Conservation (phyloP, 139 green algal genomes). For the Chlorella sorokiniana region DNA sequence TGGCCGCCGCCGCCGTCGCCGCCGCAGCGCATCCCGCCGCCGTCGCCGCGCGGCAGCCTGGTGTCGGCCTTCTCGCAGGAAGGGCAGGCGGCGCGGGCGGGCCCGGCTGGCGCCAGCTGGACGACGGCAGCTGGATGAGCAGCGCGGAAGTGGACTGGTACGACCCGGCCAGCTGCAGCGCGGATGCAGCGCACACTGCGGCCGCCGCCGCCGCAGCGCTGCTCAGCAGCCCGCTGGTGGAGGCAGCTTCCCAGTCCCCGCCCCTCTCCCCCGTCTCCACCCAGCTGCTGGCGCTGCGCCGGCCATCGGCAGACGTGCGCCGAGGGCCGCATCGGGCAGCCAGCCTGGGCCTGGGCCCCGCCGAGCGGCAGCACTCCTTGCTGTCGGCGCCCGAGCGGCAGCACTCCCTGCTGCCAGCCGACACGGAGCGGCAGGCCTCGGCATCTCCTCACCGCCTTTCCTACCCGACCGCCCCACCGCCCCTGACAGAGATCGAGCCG, state of each 20-base stretch:
- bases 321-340: conserved; percentile 16
- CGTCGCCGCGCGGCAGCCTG: neutral
- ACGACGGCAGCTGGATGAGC: conserved; percentile 15
- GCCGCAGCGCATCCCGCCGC: neutral
- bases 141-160: conserved; percentile 21
- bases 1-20: conserved; percentile 4
- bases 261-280: conserved; percentile 13
- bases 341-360: neutral
- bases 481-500: too few species aligned
- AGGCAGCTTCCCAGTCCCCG: conserved; percentile 6
- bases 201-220: neutral
- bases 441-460: too few species aligned
- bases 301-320: neutral
- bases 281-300: conserved; percentile 7
- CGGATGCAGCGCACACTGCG: neutral
- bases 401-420: neutral
- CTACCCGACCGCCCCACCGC: too few species aligned
- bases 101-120: conserved; percentile 10
- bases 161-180: neutral
- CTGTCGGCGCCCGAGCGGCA: conserved; percentile 1
- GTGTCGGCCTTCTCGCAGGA: neutral
- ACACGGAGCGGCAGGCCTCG: neutral
- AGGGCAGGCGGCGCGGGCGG: neutral
- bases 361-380: neutral
- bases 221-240: neutral